These are phyloP conservation scores for Boletus vermiculosoides DNA, from an alignment of 768 basidiomycete species.

Conservation along the genomic window DNA sequence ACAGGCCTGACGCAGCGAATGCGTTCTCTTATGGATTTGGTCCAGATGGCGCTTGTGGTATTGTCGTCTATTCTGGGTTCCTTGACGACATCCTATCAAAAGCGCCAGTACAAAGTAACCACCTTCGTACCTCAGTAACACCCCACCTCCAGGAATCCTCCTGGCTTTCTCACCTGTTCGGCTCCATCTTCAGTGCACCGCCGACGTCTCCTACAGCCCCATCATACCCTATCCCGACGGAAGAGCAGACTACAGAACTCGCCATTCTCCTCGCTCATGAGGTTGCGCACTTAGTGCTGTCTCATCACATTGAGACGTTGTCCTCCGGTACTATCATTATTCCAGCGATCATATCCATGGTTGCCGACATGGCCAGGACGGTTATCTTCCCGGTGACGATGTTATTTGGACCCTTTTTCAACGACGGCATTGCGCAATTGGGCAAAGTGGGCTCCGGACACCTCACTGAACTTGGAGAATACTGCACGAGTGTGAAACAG, in stretches of 20 bases:
- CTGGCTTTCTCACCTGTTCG: conserved; percentile 50
- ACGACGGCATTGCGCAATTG: conserved; percentile 85
- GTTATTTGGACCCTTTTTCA: conserved; percentile 92
- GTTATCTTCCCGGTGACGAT: conserved; percentile 86
- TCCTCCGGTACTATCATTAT: conserved; percentile 81
- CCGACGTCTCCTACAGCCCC: conserved; percentile 29
- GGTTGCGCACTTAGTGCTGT: conserved; percentile 84
- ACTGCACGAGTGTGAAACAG: conserved; percentile 77
- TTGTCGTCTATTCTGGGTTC: conserved; percentile 94
- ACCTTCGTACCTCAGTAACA: conserved; percentile 25
- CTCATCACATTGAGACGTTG: conserved; percentile 91
- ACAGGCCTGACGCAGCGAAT: conserved; percentile 79
- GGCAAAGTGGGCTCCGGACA: conserved; percentile 78
- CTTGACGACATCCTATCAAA: conserved; percentile 78
- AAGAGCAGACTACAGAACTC: conserved; percentile 82
- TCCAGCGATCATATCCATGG: conserved; percentile 75
- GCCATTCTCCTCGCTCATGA: conserved; percentile 94
- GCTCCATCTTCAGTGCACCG: conserved; percentile 38
- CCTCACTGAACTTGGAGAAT: conserved; percentile 65
- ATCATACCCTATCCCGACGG: conserved; percentile 57
- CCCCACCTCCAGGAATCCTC: conserved; percentile 32
- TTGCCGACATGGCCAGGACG: conserved; percentile 73
- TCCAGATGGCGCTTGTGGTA: conserved; percentile 85
- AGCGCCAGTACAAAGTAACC: conserved; percentile 19
- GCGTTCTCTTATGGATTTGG: conserved; percentile 97